Evolutionary conservation across 1,139 yeast species (phyloP), one percentile per base, ranked within the genome.

Genomic region (Debaryomycetaceae sp.): DNA sequence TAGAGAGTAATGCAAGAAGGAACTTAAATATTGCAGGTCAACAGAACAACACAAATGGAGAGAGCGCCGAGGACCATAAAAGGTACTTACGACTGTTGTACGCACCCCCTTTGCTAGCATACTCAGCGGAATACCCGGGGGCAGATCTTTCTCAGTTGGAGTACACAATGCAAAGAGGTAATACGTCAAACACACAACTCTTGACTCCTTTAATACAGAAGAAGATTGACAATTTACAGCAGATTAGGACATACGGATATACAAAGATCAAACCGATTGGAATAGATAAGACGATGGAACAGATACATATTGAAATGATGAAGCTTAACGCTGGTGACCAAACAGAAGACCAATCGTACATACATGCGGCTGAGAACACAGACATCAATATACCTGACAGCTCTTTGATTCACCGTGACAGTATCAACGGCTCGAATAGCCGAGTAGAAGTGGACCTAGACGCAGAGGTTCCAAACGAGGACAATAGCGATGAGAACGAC

Each of bases 101-200:
- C 53, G 81, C 81, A 0, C 83, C 83, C 1, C 81, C 83, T 5
- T 59, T 80, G 31, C 71, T 76, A 43, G 78, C 82, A 1, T 80
- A 78, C 52, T 72, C 81, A 0, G 72, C 81, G 0, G 78, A 74
- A 22, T 60, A 63, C 41, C 79, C 81, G 2, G 84, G 84, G 0
- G 75, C 80, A 35, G 64, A 65, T 43, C 46, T 62, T 14, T 52
- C 60, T 1, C 63, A 65, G 40, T 50, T 68, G 39, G 70, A 65
- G 41, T 65, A 62, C 53, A 63, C 63, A 14, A 71, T 70, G 24
- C 59, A 60, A 41, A 56, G 59, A 24, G 51, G 49, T 34, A 69
- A 65, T 37, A 53, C 57, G 37, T 53, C 56, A 17, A 56, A 55
- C 40, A 51, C 58, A 37, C 60, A 57, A 38, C 55, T 51, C 33